Evolutionary conservation across 1,284 basidiomycete genomes (phyloP).

Genomic region (Stereum hirsutum): DNA sequence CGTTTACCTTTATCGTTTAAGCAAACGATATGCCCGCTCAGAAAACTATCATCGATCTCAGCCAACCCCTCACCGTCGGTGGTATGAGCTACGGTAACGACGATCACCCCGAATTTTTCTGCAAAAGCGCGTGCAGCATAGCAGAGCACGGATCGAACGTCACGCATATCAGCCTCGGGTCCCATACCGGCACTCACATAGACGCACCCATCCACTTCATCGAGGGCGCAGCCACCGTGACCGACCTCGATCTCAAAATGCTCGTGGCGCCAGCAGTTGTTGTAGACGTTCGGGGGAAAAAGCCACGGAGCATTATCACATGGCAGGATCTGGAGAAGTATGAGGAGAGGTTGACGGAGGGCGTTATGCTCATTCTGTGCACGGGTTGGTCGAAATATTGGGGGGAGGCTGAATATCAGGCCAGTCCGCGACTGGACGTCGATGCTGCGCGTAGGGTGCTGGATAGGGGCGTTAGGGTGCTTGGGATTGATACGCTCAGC

Average conservation of each 20-base stretch:
- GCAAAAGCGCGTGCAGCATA: slow-evolving; percentile 10
- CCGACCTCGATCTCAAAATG: slow-evolving; percentile 12
- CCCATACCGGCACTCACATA: slow-evolving; percentile 19
- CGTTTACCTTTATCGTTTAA: no score
- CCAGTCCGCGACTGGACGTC: slow-evolving; percentile 12
- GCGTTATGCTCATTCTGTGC: slow-evolving; percentile 13
- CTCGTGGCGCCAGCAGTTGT: slow-evolving; percentile 15
- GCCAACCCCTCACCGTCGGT: slow-evolving; percentile 7
- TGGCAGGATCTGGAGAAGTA: slow-evolving; percentile 15
- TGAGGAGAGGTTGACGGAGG: slow-evolving; percentile 5
- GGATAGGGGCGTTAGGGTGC: slow-evolving; percentile 12
- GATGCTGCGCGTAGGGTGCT: slow-evolving; percentile 12
- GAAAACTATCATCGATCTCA: slow-evolving; percentile 8
- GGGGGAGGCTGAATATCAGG: slow-evolving; percentile 11
- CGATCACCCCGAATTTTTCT: slow-evolving; percentile 16
- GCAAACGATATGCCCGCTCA: neutral
- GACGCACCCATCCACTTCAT: slow-evolving; percentile 18
- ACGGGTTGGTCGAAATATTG: slow-evolving; percentile 18
- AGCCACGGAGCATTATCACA: slow-evolving; percentile 8
- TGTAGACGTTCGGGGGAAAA: slow-evolving; percentile 13
- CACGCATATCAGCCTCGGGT: slow-evolving; percentile 13
- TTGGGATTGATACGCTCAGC: slow-evolving; percentile 16
- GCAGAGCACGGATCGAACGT: slow-evolving; percentile 13
- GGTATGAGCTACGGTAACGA: slow-evolving; percentile 8
- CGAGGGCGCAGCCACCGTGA: slow-evolving; percentile 12